These are phyloP conservation scores for Gamsiella multidivaricata DNA, from an alignment of 192 early-diverging fungal species.

Conservation along the genomic window DNA sequence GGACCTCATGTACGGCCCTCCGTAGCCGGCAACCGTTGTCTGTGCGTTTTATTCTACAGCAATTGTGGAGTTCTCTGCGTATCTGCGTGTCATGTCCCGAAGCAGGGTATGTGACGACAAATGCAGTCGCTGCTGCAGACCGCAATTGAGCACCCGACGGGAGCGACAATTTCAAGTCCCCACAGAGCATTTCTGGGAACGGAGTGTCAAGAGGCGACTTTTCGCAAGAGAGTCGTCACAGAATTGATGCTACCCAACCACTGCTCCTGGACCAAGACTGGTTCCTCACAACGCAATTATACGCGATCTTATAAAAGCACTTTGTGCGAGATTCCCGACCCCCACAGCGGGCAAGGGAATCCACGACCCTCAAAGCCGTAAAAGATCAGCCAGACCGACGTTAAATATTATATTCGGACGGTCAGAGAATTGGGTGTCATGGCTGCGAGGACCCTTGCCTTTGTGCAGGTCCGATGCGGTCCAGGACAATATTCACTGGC, in stretches of 20 bases:
- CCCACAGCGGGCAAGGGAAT: constrained; percentile 29
- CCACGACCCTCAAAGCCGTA: constrained; percentile 56
- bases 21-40: no score
- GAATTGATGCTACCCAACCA: neutral
- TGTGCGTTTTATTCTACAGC: no score
- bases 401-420: constrained; percentile 48
- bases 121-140: no score
- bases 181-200: no score
- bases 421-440: constrained; percentile 55
- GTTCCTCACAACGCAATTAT: constrained; percentile 53
- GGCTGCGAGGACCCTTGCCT: constrained; percentile 36
- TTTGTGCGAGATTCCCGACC: constrained; percentile 49
- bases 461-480: constrained; percentile 46
- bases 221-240: constrained; percentile 15
- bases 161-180: no score
- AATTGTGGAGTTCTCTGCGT: no score
- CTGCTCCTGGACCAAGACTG: neutral
- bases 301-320: constrained; percentile 57
- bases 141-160: no score
- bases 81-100: no score
- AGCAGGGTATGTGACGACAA: no score
- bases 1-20: no score
- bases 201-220: no score
- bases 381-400: constrained; percentile 52
- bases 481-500: constrained; percentile 54